A percentile compares a stretch with the other conserved stretches of the same genome.
Conservation (phyloP, 768 basidiomycete genomes). For the Trametes maxima region DNA sequence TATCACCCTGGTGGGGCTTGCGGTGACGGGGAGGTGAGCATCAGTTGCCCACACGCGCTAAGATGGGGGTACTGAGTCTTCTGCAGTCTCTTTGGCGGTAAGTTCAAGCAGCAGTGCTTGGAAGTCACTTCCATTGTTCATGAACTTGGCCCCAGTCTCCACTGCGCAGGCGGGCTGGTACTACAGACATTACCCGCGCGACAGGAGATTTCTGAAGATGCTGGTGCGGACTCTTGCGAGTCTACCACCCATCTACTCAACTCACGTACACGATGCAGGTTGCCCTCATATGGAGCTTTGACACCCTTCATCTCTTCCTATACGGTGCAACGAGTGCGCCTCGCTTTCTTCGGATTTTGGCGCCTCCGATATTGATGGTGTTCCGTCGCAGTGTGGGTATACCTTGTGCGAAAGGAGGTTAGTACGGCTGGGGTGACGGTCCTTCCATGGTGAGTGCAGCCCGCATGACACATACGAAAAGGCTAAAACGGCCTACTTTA, state of each 20-base stretch:
- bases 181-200: constrained; percentile 14
- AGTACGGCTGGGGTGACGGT: background rate
- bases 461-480: background rate
- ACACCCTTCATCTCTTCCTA: constrained; percentile 5
- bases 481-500: no score
- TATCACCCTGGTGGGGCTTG: constrained; percentile 8
- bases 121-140: background rate
- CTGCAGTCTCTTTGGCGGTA: constrained; percentile 12
- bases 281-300: constrained; percentile 7
- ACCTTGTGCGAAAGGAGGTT: constrained; percentile 6
- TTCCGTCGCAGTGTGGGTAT: constrained; percentile 2
- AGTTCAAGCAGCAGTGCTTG: no score
- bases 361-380: background rate
- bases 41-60: background rate
- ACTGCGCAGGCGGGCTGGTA: constrained; percentile 14
- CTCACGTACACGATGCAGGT: background rate
- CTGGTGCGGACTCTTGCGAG: background rate
- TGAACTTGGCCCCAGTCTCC: background rate
- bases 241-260: background rate
- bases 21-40: constrained; percentile 12
- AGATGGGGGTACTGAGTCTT: background rate
- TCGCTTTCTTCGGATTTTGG: background rate
- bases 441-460: constrained; percentile 10
- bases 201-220: constrained; percentile 11
- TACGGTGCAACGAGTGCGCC: constrained; percentile 9